These are phyloP conservation scores for Rhynchospora tenuis DNA, from an alignment of 176 grass and related monocot genomes.

Conservation along the genomic window DNA sequence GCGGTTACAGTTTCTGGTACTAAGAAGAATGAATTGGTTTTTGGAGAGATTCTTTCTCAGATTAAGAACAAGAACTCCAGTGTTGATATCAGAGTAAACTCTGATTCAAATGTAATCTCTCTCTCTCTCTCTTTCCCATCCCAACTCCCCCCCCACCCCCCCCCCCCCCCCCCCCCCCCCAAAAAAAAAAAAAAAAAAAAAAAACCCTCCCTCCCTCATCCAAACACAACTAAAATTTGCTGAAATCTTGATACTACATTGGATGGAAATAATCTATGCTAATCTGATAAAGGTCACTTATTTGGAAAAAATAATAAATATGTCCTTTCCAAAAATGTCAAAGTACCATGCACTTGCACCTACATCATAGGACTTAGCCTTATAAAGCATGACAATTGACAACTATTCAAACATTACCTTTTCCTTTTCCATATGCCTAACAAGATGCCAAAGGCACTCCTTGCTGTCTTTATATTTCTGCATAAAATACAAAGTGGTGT, in stretches of 20 bases:
- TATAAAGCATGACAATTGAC: neutral
- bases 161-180: too few relatives aligned
- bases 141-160: neutral
- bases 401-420: neutral
- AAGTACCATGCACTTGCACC: neutral
- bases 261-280: neutral
- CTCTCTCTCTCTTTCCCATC: neutral
- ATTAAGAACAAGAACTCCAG: conserved; percentile 65
- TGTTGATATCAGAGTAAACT: conserved; percentile 63
- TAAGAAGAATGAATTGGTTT: conserved; percentile 57
- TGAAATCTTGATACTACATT: neutral
- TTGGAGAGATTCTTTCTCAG: conserved; percentile 60
- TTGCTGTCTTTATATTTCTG: conserved; percentile 2
- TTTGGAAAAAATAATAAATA: neutral
- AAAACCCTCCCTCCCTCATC: neutral
- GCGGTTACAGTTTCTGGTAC: conserved; percentile 44
- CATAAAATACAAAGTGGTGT: neutral
- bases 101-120: conserved; percentile 61
- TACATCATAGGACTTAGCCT: neutral
- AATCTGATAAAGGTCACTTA: too few relatives aligned
- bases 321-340: neutral
- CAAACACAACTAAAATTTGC: neutral
- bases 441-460: neutral
- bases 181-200: too few relatives aligned
- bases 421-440: neutral